Percentiles rank a stretch among this genome's conserved stretches.
Evolutionary conservation across 1,139 yeast genomes (phyloP).

Genomic region (Yamadazyma spencermartinsiae): DNA sequence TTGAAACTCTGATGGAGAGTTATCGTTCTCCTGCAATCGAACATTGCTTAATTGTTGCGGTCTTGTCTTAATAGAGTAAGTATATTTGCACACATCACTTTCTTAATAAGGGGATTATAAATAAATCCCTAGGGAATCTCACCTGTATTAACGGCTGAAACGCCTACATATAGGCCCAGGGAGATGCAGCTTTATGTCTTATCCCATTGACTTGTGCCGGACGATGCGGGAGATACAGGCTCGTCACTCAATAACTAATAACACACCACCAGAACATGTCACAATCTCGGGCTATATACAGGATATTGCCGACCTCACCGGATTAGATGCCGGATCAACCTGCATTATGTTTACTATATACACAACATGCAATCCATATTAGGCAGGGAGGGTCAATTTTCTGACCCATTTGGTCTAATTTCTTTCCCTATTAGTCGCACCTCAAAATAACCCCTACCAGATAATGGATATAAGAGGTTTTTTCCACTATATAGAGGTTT

Average conservation of each 20-base stretch:
- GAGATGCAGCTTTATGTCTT: not conserved
- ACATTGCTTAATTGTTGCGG: not conserved
- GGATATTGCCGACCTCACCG: not conserved
- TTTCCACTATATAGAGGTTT: not conserved
- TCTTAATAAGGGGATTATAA: not conserved
- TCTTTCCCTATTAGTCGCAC: constrained; percentile 1
- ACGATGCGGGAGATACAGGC: not conserved
- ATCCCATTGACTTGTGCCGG: too few relatives aligned
- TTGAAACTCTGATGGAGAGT: too few relatives aligned
- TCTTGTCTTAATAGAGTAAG: not conserved
- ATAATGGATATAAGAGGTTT: not conserved
- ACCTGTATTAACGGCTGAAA: constrained; percentile 1
- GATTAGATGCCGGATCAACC: not conserved
- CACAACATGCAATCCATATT: not conserved
- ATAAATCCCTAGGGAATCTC: not conserved
- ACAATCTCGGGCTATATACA: not conserved
- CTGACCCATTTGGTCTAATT: not conserved
- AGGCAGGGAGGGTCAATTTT: not conserved
- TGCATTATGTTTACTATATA: not conserved
- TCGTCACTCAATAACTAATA: not conserved
- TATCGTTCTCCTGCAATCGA: not conserved
- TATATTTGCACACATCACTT: not conserved
- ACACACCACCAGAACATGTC: not conserved
- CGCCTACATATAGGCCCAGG: not conserved
- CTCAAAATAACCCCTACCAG: constrained; percentile 1